Evolutionary conservation across 306 rosid species (phyloP).

Genomic region (Quercus engelmannii): DNA sequence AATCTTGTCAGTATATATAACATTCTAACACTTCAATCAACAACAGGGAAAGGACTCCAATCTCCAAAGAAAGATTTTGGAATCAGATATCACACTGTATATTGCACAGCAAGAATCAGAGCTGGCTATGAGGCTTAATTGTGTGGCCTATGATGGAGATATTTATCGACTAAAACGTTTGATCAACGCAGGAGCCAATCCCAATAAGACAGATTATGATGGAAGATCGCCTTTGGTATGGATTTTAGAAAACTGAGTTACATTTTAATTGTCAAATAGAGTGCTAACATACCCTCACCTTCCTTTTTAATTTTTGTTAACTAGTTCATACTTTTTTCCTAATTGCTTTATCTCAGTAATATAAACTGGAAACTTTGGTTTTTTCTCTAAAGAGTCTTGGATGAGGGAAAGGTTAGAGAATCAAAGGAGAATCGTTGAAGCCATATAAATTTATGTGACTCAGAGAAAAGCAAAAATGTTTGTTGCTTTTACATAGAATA

Average conservation of each 20-base stretch:
- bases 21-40: constrained; percentile 9
- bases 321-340: background rate
- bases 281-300: background rate
- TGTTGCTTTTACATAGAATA: too few relatives aligned
- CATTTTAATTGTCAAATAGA: background rate
- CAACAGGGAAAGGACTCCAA: constrained; percentile 46
- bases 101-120: constrained; percentile 50
- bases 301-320: background rate
- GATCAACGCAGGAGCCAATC: constrained; percentile 59
- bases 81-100: constrained; percentile 43
- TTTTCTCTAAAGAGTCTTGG: background rate
- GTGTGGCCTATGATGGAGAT: constrained; percentile 56
- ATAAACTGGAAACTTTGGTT: background rate
- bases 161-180: constrained; percentile 44
- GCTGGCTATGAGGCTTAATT: constrained; percentile 48
- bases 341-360: background rate
- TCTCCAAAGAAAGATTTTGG: constrained; percentile 51
- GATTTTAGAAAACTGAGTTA: background rate
- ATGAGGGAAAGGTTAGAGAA: background rate
- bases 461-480: too few relatives aligned
- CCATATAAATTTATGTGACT: background rate
- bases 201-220: constrained; percentile 60
- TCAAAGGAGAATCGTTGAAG: too few relatives aligned
- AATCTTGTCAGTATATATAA: background rate
- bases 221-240: constrained; percentile 71